phyloP scores from a whole-genome alignment of 1,284 basidiomycete genomes.

The Ustilago trichophora region DNA sequence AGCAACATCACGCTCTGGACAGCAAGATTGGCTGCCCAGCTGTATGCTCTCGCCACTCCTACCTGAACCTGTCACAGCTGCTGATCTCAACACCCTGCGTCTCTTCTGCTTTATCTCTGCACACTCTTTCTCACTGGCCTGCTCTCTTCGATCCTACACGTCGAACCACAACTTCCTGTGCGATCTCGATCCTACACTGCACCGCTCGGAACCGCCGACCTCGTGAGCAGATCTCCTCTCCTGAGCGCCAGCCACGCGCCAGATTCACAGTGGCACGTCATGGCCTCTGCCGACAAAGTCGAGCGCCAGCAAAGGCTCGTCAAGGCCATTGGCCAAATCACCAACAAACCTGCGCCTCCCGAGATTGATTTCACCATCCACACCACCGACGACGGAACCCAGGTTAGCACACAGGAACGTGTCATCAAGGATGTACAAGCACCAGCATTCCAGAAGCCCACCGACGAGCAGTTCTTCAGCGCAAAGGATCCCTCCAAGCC shows the following conservation, averaged over 20 bases:
- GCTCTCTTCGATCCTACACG: too few species aligned
- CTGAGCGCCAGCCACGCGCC: conserved; percentile 4
- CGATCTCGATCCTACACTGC: too few species aligned
- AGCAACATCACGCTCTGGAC: neutral
- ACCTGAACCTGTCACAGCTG: neutral
- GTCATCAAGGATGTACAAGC: conserved; percentile 68
- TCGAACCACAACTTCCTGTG: too few species aligned
- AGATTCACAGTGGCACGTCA: neutral
- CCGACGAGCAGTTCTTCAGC: conserved; percentile 83
- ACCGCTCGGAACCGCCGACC: too few species aligned
- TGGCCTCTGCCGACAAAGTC: conserved; percentile 16
- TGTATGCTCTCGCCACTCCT: neutral
- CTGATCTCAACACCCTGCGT: too few species aligned
- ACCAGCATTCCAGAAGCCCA: conserved; percentile 86
- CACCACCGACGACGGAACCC: conserved; percentile 68
- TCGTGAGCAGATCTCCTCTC: too few species aligned
- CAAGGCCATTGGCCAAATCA: conserved; percentile 60
- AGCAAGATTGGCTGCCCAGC: neutral
- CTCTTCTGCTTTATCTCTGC: neutral
- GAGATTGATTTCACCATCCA: conserved; percentile 68
- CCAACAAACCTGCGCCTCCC: conserved; percentile 55
- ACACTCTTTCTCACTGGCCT: too few species aligned
- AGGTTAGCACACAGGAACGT: conserved; percentile 68
- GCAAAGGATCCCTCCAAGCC: conserved; percentile 63
- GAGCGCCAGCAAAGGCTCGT: conserved; percentile 53